phyloP scores from a whole-genome alignment of 2,329 filamentous ascomycete species.

The Eurotiales sp. region DNA sequence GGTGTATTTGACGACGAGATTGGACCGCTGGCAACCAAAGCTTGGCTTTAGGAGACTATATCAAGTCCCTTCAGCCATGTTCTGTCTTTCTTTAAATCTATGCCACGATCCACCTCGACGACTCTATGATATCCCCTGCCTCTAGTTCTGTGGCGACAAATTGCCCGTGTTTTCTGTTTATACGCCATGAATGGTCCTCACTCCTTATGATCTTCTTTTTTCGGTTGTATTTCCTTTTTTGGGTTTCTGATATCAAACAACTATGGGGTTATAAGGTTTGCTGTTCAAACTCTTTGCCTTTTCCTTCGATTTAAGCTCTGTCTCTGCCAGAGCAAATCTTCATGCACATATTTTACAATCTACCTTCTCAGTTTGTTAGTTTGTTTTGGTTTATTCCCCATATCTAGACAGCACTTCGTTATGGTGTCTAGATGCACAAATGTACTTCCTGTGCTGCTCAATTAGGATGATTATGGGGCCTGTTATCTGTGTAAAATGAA shows the following conservation, averaged over 20 bases:
- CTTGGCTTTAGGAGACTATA: slow-evolving; percentile 40
- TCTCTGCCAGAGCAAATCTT: slow-evolving; percentile 12
- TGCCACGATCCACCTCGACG: slow-evolving; percentile 7
- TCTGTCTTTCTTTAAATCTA: neutral
- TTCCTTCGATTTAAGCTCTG: slow-evolving; percentile 1
- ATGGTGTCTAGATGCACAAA: neutral
- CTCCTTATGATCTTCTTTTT: neutral
- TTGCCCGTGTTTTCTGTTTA: neutral
- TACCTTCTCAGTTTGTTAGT: neutral
- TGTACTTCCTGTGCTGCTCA: too few relatives aligned
- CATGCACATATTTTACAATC: slow-evolving; percentile 14
- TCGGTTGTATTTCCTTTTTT: slow-evolving; percentile 3
- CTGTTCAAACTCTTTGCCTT: neutral
- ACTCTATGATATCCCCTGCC: slow-evolving; percentile 9
- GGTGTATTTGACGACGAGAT: slow-evolving; percentile 55
- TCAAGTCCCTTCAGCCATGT: neutral
- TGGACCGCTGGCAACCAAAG: slow-evolving; percentile 29
- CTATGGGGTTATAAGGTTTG: slow-evolving; percentile 6
- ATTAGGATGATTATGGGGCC: too few relatives aligned
- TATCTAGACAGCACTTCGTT: neutral
- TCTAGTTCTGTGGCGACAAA: neutral
- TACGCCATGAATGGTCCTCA: slow-evolving; percentile 2
- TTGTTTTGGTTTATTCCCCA: neutral
- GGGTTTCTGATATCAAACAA: slow-evolving; percentile 8
- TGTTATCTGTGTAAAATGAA: neutral